Evolutionary conservation across 2,329 filamentous ascomycete species (phyloP), one percentile per base, ranked within the genome.

Genomic region (Calonectria naviculata): DNA sequence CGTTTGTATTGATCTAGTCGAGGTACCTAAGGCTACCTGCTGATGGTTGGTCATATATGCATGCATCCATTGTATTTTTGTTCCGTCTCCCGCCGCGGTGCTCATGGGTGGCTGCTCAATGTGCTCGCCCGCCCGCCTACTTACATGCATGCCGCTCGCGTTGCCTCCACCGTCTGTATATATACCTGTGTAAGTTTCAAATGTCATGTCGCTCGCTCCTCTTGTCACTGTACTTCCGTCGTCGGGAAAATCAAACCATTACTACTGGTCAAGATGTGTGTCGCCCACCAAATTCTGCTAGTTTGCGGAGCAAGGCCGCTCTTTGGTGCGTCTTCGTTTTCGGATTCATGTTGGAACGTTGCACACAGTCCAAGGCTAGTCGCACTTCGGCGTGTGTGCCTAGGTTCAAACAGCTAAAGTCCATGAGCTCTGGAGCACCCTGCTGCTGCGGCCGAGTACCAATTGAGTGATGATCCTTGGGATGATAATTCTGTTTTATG

Each of bases 351-450:
- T 67, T 47, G 29, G 79, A 78, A 71, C 73, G 80, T 26, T 90
- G 90, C 26, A 95, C 80, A 0, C 89, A 87, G 67, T 90, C 87
- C 19, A 95, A 83, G 86, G 94, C 93, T 24, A 88, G 83, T 65
- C 88, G 86, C 19, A 95, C 85, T 77, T 94, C 88, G 4, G 87
- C 88, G 72, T 93, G 89, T 4, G 90, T 90, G 65, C 84, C 85
- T 63, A 94, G 85, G 78, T 92, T 89, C 29, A 75, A 44, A 31
- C 41, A 71, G 31, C 64, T 69, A 47, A 66, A 72, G 63, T 75
- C 68, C 63, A 38, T 10, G 28, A 52, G 41, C 17, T 52, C 67
- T 31, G 34, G 31, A 52, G 47, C 9, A 9, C 36, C 42, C 13
- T 44, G 31, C 19, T 63, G 71, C 13, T 26, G 34, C 8, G 58